These are phyloP conservation scores for Aspergillus ustus DNA, from an alignment of 2,329 filamentous ascomycete species.

Conservation along the genomic window DNA sequence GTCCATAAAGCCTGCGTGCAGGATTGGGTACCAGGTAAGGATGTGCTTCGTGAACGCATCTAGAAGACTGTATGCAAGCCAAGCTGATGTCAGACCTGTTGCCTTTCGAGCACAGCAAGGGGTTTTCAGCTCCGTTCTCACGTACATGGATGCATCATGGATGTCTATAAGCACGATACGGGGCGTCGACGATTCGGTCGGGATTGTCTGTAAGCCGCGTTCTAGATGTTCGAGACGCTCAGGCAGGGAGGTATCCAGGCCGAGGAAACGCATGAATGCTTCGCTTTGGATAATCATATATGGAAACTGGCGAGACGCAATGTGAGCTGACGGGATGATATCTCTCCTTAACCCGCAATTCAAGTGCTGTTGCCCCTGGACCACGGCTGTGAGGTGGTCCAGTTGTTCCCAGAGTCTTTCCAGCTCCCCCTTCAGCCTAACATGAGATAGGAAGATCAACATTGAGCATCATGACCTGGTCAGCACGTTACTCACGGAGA, in stretches of 20 bases:
- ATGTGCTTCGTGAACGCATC: constrained; percentile 8
- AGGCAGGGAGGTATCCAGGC: background rate
- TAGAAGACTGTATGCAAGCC: background rate
- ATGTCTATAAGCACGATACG: background rate
- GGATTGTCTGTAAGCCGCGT: background rate
- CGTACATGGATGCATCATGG: background rate
- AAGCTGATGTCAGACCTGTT: background rate
- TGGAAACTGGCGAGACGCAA: background rate
- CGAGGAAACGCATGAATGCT: background rate
- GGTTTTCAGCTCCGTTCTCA: background rate
- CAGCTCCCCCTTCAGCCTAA: background rate
- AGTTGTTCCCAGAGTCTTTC: constrained; percentile 1
- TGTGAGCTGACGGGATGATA: background rate
- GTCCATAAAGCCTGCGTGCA: constrained; percentile 4
- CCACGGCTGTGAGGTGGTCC: background rate
- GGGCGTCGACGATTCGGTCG: background rate
- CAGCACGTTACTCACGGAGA: background rate
- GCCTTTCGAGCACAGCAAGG: no score
- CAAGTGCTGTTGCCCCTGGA: background rate
- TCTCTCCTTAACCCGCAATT: background rate
- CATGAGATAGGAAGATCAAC: background rate
- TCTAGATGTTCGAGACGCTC: background rate
- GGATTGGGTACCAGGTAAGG: constrained; percentile 18
- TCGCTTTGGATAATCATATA: background rate
- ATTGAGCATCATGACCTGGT: accelerated